phyloP scores from a whole-genome alignment of 1,284 basidiomycete genomes.

The Lignosus rhinocerotis region DNA sequence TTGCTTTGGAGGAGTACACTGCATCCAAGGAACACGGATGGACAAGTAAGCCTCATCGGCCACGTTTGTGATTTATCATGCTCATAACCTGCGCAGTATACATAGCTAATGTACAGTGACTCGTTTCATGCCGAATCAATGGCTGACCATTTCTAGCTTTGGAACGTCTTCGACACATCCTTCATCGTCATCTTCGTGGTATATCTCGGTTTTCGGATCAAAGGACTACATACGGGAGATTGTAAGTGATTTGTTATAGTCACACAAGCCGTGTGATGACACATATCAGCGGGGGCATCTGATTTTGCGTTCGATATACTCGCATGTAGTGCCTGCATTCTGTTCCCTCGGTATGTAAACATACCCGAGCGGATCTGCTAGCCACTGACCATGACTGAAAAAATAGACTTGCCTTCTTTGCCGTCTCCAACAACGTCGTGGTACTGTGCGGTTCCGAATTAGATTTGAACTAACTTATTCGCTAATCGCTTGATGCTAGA shows the following conservation, averaged over 20 bases:
- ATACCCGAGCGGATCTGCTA: background rate
- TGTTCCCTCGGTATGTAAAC: conserved; percentile 69
- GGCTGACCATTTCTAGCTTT: conserved; percentile 50
- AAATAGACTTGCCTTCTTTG: conserved; percentile 74
- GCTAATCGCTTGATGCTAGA: conserved; percentile 38
- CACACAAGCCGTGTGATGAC: background rate
- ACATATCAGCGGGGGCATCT: conserved; percentile 50
- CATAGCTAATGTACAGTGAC: conserved; percentile 65
- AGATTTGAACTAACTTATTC: background rate
- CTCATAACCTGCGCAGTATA: conserved; percentile 56
- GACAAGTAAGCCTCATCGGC: conserved; percentile 57
- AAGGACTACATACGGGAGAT: conserved; percentile 59
- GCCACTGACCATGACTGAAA: background rate
- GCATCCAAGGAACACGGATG: conserved; percentile 83
- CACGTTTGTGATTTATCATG: too few relatives aligned
- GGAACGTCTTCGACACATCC: conserved; percentile 85
- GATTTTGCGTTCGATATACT: conserved; percentile 81
- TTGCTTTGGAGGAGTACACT: conserved; percentile 81
- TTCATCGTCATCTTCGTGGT: conserved; percentile 75
- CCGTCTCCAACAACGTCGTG: conserved; percentile 81
- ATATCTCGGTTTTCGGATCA: conserved; percentile 68
- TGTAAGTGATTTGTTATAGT: conserved; percentile 38
- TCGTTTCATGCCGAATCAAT: background rate
- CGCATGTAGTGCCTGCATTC: conserved; percentile 82
- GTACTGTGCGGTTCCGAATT: conserved; percentile 58